Conservation (phyloP, 768 basidiomycete genomes). For the Cubamyces lactineus region DNA sequence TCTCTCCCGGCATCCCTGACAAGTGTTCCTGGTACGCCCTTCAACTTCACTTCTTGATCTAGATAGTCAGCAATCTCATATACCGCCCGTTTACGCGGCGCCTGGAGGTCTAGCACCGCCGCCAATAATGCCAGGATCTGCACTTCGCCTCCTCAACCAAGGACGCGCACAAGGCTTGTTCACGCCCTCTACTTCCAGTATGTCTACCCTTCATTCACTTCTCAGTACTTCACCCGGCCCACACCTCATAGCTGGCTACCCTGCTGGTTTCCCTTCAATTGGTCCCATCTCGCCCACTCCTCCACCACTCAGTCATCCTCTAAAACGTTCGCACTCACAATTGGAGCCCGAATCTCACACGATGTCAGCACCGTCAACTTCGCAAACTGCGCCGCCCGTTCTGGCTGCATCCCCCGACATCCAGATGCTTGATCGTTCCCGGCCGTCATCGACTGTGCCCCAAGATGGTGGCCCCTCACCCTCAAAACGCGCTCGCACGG, state of each 20-base stretch:
- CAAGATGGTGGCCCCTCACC: constrained; percentile 66
- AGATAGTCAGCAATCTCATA: background rate
- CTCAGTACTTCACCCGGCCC: constrained; percentile 59
- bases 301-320: constrained; percentile 40
- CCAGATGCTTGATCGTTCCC: constrained; percentile 49
- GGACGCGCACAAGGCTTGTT: constrained; percentile 86
- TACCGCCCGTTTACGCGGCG: background rate
- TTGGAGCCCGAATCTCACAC: constrained; percentile 53
- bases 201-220: constrained; percentile 47
- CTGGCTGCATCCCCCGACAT: constrained; percentile 47
- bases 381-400: constrained; percentile 30
- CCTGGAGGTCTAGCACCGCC: constrained; percentile 62
- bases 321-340: constrained; percentile 70
- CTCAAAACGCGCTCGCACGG: constrained; percentile 70
- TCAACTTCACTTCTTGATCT: background rate
- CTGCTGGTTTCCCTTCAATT: constrained; percentile 52
- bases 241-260: constrained; percentile 47
- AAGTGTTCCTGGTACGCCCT: constrained; percentile 27
- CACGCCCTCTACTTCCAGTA: constrained; percentile 77
- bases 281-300: constrained; percentile 39
- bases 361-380: constrained; percentile 14
- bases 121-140: constrained; percentile 87
- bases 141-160: constrained; percentile 81
- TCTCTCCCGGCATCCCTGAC: constrained; percentile 51
- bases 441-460: constrained; percentile 54